Conservation (phyloP, 108 stramenopile species). For the Skeletonema menzelii region DNA sequence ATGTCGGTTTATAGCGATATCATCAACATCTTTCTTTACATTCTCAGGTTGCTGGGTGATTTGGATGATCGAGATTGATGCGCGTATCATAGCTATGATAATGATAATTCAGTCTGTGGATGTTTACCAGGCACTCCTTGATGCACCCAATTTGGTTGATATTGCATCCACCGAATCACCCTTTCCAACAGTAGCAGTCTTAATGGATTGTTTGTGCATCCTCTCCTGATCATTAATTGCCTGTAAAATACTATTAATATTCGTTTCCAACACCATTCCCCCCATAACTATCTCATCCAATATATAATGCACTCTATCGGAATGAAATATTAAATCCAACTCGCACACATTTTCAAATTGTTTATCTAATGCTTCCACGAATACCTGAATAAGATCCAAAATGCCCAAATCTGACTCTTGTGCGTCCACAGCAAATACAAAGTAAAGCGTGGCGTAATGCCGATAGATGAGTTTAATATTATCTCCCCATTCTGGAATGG, state of each 20-base stretch:
- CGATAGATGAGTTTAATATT: slow-evolving; percentile 98
- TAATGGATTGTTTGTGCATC: slow-evolving; percentile 80
- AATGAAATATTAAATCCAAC: slow-evolving; percentile 98
- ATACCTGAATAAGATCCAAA: slow-evolving; percentile 98
- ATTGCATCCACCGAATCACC: slow-evolving; percentile 48
- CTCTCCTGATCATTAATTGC: slow-evolving; percentile 94
- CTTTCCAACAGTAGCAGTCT: slow-evolving; percentile 43
- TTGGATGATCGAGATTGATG: slow-evolving; percentile 50
- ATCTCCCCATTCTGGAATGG: slow-evolving; percentile 96
- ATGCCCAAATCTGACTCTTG: slow-evolving; percentile 99
- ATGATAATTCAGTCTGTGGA: background rate
- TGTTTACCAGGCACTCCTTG: slow-evolving; percentile 39
- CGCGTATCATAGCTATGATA: background rate
- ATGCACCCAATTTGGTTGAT: slow-evolving; percentile 47
- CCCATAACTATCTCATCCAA: slow-evolving; percentile 99
- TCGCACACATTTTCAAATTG: slow-evolving; percentile 99
- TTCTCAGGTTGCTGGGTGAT: slow-evolving; percentile 78
- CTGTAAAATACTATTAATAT: slow-evolving; percentile 88
- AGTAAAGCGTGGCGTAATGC: slow-evolving; percentile 99
- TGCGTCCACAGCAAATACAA: slow-evolving; percentile 97
- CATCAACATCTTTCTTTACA: slow-evolving; percentile 91
- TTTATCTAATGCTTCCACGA: slow-evolving; percentile 99
- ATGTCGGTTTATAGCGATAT: slow-evolving; percentile 92
- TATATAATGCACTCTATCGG: slow-evolving; percentile 90
- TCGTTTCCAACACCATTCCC: slow-evolving; percentile 99